A percentile compares a stretch with the other conserved stretches of the same genome.
These are phyloP conservation scores for Coemansia sp. DNA, from an alignment of 371 early-diverging fungal species.

Conservation along the genomic window DNA sequence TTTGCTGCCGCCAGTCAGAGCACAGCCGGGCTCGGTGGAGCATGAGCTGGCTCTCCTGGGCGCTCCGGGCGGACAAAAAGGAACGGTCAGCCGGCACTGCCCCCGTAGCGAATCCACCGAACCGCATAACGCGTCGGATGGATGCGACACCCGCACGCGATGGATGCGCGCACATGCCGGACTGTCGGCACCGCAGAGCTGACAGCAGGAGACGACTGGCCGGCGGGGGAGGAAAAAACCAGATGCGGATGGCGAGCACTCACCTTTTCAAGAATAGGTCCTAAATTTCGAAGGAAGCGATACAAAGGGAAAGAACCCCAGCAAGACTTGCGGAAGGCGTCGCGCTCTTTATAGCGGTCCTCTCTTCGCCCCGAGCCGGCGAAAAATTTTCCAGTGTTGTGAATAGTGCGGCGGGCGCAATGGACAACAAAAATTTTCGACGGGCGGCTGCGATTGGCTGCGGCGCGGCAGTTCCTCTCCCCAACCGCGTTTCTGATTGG, in stretches of 20 bases:
- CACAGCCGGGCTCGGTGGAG: not conserved
- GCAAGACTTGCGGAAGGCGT: too few species aligned
- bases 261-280: slow-evolving; percentile 28
- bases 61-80: too few species aligned
- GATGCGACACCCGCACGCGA: not conserved
- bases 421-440: slow-evolving; percentile 17
- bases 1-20: not conserved
- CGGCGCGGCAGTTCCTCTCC: not conserved
- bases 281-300: slow-evolving; percentile 33
- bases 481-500: not conserved
- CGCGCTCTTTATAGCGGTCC: slow-evolving; percentile 10
- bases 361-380: not conserved
- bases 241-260: slow-evolving; percentile 5
- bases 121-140: not conserved
- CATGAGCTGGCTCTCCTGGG: too few species aligned
- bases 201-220: too few species aligned
- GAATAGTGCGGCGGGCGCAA: slow-evolving; percentile 6
- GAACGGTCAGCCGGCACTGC: not conserved
- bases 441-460: slow-evolving; percentile 7
- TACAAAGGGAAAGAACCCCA: slow-evolving; percentile 23
- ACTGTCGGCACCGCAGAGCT: too few species aligned
- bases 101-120: not conserved
- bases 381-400: slow-evolving; percentile 4
- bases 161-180: not conserved
- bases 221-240: not conserved